Evolutionary conservation across 2,329 filamentous ascomycete species (phyloP).

Genomic region (Daldinia sp.): DNA sequence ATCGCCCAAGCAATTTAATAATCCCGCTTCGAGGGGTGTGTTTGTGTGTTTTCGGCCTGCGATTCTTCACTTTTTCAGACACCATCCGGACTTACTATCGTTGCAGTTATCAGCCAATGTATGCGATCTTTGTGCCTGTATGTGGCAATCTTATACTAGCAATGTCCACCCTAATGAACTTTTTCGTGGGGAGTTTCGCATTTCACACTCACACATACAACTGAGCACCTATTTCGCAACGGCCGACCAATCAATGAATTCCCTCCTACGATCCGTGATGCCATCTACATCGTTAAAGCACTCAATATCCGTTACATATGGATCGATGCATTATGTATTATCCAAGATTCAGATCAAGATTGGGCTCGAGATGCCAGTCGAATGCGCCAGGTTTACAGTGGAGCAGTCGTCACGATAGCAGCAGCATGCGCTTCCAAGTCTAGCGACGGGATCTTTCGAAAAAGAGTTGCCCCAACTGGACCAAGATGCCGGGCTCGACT

Average conservation of each 20-base stretch:
- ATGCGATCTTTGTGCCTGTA: constrained; percentile 12
- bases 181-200: background rate
- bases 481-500: constrained; percentile 15
- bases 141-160: constrained; percentile 13
- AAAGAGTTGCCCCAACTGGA: background rate
- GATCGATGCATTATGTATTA: constrained; percentile 22
- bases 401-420: constrained; percentile 19
- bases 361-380: constrained; percentile 5
- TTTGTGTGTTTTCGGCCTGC: constrained; percentile 14
- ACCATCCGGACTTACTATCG: constrained; percentile 13
- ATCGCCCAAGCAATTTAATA: constrained; percentile 4
- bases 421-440: constrained; percentile 10
- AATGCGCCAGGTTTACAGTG: constrained; percentile 15
- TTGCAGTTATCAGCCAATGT: constrained; percentile 1
- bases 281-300: background rate
- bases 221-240: background rate
- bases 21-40: constrained; percentile 6
- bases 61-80: constrained; percentile 20
- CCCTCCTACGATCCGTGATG: constrained; percentile 11
- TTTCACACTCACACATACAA: constrained; percentile 1
- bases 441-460: constrained; percentile 7
- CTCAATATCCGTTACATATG: constrained; percentile 14
- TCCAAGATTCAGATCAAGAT: constrained; percentile 13
- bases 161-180: constrained; percentile 14
- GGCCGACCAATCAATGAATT: background rate